Evolutionary conservation across 345 rosid species (phyloP).

Genomic region (Cardiospermum halicacabum): DNA sequence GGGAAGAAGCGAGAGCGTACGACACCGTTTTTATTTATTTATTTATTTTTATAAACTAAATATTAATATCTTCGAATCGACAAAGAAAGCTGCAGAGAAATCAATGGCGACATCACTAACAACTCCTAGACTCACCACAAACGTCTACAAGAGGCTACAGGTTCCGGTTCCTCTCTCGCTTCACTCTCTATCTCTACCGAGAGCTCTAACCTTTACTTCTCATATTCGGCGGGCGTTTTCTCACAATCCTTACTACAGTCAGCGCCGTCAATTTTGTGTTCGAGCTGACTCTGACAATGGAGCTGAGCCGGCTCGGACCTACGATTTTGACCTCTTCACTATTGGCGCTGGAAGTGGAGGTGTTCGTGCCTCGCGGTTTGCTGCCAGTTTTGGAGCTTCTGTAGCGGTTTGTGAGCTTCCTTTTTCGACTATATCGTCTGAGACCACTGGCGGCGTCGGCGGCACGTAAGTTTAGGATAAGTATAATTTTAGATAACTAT

Average conservation of each 20-base stretch:
- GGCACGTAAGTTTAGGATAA: constrained; percentile 65
- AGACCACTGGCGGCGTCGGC: constrained; percentile 87
- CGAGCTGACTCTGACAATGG: constrained; percentile 60
- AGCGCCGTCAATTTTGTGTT: constrained; percentile 32
- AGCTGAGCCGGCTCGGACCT: constrained; percentile 47
- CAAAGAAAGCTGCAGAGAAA: neutral
- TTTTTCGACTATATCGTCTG: constrained; percentile 83
- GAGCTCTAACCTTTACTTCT: constrained; percentile 29
- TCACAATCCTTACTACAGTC: constrained; percentile 20
- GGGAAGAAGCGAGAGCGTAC: too few species aligned
- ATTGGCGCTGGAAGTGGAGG: constrained; percentile 97
- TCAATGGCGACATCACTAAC: constrained; percentile 42
- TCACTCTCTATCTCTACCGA: constrained; percentile 25
- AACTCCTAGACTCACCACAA: constrained; percentile 54
- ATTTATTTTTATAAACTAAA: too few species aligned
- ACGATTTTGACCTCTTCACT: constrained; percentile 93
- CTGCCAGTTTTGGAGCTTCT: constrained; percentile 77
- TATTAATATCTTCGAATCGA: too few species aligned
- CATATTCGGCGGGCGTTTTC: constrained; percentile 19
- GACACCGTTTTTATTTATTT: too few species aligned
- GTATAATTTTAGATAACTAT: neutral
- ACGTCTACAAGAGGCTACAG: constrained; percentile 37
- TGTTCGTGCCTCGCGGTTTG: constrained; percentile 92
- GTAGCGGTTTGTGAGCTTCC: constrained; percentile 98
- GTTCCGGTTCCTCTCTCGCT: constrained; percentile 21